A percentile compares a stretch with the other conserved stretches of the same genome.
Evolutionary conservation across 345 rosid genomes (phyloP).

Genomic region (Euphorbia pulcherrima): DNA sequence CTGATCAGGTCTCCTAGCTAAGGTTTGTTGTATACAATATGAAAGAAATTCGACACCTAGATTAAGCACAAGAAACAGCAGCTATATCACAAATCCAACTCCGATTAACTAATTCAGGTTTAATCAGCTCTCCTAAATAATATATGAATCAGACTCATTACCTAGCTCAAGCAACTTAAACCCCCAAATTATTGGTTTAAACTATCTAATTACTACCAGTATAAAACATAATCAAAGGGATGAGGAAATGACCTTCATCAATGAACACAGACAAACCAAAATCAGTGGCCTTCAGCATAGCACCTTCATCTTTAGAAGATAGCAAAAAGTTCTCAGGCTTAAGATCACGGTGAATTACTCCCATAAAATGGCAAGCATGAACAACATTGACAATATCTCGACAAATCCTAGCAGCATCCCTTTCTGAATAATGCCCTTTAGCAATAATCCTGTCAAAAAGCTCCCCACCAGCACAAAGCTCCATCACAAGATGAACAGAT

Average conservation of each 20-base stretch:
- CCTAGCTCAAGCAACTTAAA: neutral
- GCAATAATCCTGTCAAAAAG: constrained; percentile 77
- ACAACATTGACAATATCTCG: constrained; percentile 68
- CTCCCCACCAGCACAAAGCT: constrained; percentile 88
- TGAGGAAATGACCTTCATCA: constrained; percentile 55
- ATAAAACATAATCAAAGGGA: neutral
- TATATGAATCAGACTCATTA: too few species aligned
- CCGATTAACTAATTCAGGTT: too few species aligned
- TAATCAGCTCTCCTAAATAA: neutral
- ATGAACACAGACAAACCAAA: constrained; percentile 82
- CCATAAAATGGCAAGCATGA: constrained; percentile 82
- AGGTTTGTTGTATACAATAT: too few species aligned
- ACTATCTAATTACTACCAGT: neutral
- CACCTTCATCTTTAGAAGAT: constrained; percentile 52
- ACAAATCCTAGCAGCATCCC: constrained; percentile 63
- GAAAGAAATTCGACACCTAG: too few species aligned
- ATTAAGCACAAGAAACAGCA: too few species aligned
- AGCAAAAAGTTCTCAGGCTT: constrained; percentile 92
- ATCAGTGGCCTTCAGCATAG: constrained; percentile 76
- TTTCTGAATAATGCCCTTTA: constrained; percentile 69
- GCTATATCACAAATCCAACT: too few species aligned
- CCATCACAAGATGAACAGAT: constrained; percentile 83
- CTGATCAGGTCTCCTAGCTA: too few species aligned
- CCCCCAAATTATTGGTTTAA: neutral
- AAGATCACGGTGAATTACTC: constrained; percentile 80